Evolutionary conservation across 2,329 filamentous ascomycete genomes (phyloP).

Genomic region (Epichloe glyceriae): DNA sequence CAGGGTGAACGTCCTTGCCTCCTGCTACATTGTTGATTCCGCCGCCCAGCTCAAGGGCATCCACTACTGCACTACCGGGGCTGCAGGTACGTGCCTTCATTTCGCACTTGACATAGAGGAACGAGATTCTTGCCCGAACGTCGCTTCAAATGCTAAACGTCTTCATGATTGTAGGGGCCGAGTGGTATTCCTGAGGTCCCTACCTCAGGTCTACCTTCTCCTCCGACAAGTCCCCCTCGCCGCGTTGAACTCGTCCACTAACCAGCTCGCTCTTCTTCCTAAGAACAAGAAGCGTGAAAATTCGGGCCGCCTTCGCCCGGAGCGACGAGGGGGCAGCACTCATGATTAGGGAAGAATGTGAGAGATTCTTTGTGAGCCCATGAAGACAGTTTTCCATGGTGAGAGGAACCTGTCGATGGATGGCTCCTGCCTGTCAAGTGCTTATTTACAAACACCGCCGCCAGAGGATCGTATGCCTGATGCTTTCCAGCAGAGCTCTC

Average conservation of each 20-base stretch:
- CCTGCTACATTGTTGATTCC: conserved; percentile 75
- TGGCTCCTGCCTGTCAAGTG: conserved; percentile 82
- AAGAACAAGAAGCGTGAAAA: conserved; percentile 36
- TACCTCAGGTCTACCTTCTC: conserved; percentile 72
- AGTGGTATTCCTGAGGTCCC: conserved; percentile 94
- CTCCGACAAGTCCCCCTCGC: conserved; percentile 79
- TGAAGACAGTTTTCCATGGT: conserved; percentile 90
- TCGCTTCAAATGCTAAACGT: conserved; percentile 6
- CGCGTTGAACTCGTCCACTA: conserved; percentile 49
- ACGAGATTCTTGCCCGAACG: background rate
- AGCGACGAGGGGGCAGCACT: conserved; percentile 78
- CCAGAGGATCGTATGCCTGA: conserved; percentile 32
- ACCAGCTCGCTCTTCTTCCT: conserved; percentile 52
- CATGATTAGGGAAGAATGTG: conserved; percentile 98
- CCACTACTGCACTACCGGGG: conserved; percentile 92
- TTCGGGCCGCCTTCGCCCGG: conserved; percentile 26
- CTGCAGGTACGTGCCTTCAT: conserved; percentile 45
- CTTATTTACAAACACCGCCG: conserved; percentile 42
- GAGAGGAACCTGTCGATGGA: conserved; percentile 66
- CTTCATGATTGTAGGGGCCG: conserved; percentile 43
- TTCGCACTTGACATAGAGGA: too few species aligned
- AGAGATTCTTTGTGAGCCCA: conserved; percentile 98
- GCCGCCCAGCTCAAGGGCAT: conserved; percentile 64
- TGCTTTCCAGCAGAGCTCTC: conserved; percentile 18
- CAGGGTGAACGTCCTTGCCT: conserved; percentile 69